Percentiles rank a stretch among this genome's conserved stretches.
These are phyloP conservation scores for Xylariaceae sp. DNA, from an alignment of 2,329 filamentous ascomycete species.

Conservation along the genomic window DNA sequence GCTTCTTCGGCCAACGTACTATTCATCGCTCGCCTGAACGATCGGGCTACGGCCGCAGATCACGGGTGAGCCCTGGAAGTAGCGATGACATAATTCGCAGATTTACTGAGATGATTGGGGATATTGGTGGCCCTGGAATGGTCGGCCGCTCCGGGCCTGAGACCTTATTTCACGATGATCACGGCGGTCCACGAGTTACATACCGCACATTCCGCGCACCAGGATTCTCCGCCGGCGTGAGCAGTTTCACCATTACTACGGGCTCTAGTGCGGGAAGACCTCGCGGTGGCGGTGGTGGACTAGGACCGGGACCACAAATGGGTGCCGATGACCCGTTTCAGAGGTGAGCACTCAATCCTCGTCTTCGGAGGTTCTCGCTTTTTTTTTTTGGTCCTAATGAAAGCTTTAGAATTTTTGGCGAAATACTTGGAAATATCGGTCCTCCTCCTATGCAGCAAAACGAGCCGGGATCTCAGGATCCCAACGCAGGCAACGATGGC, in stretches of 20 bases:
- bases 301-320: constrained; percentile 25
- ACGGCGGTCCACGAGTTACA: constrained; percentile 31
- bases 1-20: constrained; percentile 49
- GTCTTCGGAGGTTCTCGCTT: not conserved
- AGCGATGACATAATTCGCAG: constrained; percentile 45
- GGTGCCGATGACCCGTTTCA: constrained; percentile 51
- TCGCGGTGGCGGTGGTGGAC: constrained; percentile 11
- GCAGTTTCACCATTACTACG: constrained; percentile 57
- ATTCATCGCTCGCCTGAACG: constrained; percentile 37
- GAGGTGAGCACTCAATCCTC: constrained; percentile 48
- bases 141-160: constrained; percentile 36
- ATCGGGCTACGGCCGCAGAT: constrained; percentile 18
- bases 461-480: constrained; percentile 26
- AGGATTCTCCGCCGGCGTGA: constrained; percentile 47
- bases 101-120: constrained; percentile 45
- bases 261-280: constrained; percentile 40
- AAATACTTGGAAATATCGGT: constrained; percentile 49
- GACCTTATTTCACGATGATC: constrained; percentile 30
- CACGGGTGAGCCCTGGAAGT: constrained; percentile 32
- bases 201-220: constrained; percentile 45
- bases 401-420: constrained; percentile 51
- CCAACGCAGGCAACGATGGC: constrained; percentile 28
- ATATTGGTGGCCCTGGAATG: constrained; percentile 28
- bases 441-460: constrained; percentile 42
- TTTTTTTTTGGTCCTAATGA: constrained; percentile 40